These are phyloP conservation scores for Vigna unguiculata DNA, from an alignment of 306 rosid genomes.

Conservation along the genomic window DNA sequence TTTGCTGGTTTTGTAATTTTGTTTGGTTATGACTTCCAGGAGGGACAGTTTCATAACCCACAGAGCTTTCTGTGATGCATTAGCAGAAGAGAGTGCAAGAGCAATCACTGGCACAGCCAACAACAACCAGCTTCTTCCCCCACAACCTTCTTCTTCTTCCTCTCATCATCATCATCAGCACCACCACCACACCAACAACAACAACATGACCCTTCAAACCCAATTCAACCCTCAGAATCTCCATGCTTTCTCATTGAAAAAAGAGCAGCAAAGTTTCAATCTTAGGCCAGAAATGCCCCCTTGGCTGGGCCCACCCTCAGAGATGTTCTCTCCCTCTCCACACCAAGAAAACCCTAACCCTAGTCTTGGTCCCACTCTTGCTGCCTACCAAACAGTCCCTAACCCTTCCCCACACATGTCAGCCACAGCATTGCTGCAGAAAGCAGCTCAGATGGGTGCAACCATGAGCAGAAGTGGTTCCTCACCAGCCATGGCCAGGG, in stretches of 20 bases:
- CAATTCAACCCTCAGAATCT: conserved; percentile 53
- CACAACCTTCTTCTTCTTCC: conserved; percentile 50
- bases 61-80: conserved; percentile 98
- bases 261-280: conserved; percentile 57
- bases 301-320: conserved; percentile 62
- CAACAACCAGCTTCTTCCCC: conserved; percentile 50
- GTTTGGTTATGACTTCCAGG: conserved; percentile 57
- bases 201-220: conserved; percentile 46
- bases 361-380: conserved; percentile 64
- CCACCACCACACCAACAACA: conserved; percentile 41
- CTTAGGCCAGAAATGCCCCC: conserved; percentile 66
- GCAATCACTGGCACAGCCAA: conserved; percentile 40
- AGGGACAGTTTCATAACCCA: conserved; percentile 99
- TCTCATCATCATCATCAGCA: too few species aligned
- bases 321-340: conserved; percentile 56
- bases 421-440: conserved; percentile 97
- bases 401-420: conserved; percentile 78
- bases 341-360: conserved; percentile 74
- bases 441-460: conserved; percentile 97
- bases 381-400: conserved; percentile 57
- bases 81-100: conserved; percentile 93
- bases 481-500: conserved; percentile 47
- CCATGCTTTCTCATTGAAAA: conserved; percentile 60
- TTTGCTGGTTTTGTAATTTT: conserved; percentile 42
- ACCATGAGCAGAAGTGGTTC: conserved; percentile 52